phyloP scores from a whole-genome alignment of 805 yeast genomes.

The Candida pseudofarinosa region DNA sequence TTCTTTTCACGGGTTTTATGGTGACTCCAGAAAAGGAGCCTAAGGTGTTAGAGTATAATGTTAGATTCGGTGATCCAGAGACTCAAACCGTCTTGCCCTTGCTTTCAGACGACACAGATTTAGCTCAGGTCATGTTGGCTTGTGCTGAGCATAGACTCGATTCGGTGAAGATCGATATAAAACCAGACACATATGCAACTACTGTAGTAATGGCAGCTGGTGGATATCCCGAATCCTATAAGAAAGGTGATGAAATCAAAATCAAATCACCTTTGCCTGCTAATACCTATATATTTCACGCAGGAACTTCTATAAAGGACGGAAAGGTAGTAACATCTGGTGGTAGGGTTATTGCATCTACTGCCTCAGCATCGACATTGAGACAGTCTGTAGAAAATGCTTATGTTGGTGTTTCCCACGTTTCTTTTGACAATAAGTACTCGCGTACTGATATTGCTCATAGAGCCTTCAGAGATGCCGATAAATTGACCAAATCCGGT shows the following conservation, averaged over 20 bases:
- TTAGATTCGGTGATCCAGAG: constrained; percentile 98
- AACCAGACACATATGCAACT: constrained; percentile 62
- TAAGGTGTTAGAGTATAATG: constrained; percentile 93
- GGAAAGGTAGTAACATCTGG: constrained; percentile 80
- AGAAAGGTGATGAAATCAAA: constrained; percentile 81
- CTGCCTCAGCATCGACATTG: constrained; percentile 75
- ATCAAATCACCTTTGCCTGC: constrained; percentile 45
- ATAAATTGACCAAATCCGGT: constrained; percentile 21
- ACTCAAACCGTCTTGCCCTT: constrained; percentile 94
- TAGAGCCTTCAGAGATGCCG: constrained; percentile 74
- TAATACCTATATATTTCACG: constrained; percentile 83
- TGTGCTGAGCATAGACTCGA: constrained; percentile 93
- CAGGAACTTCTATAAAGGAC: constrained; percentile 72
- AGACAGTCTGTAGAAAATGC: constrained; percentile 82
- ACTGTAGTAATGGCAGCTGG: constrained; percentile 97
- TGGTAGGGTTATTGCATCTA: constrained; percentile 94
- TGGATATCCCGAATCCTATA: constrained; percentile 89
- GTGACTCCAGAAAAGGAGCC: constrained; percentile 79
- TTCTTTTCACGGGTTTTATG: constrained; percentile 93
- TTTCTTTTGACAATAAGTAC: constrained; percentile 70
- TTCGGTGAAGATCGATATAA: constrained; percentile 59
- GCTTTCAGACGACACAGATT: constrained; percentile 77
- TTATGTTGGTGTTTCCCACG: constrained; percentile 76
- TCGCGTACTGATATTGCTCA: constrained; percentile 93
- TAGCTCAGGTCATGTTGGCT: constrained; percentile 89